phyloP scores from a whole-genome alignment of 371 early-diverging fungal species.

The Nematocida displodere region DNA sequence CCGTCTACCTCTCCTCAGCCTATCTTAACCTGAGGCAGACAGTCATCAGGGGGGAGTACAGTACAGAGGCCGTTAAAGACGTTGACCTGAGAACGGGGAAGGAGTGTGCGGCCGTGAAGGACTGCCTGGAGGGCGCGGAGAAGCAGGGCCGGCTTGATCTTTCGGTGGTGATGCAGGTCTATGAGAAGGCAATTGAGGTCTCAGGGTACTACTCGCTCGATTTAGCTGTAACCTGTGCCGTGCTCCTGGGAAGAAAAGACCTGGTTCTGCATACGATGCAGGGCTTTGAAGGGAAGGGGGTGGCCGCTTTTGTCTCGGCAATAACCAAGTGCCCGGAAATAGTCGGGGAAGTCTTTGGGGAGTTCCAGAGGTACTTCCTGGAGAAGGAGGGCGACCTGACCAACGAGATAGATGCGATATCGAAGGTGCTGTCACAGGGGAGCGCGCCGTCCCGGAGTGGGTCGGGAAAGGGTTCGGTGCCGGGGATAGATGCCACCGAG shows the following conservation, averaged over 20 bases:
- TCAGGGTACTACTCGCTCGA: constrained; percentile 36
- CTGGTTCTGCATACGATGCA: constrained; percentile 16
- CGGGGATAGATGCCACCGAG: constrained; percentile 26
- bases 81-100: constrained; percentile 10
- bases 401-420: constrained; percentile 27
- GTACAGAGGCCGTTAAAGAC: background rate
- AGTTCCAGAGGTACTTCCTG: constrained; percentile 20
- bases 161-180: background rate
- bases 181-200: constrained; percentile 1
- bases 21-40: constrained; percentile 30
- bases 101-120: constrained; percentile 30
- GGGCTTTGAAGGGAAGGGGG: constrained; percentile 40
- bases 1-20: background rate
- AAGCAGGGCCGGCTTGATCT: background rate
- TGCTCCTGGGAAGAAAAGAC: constrained; percentile 23
- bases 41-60: background rate
- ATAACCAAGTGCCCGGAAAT: constrained; percentile 17
- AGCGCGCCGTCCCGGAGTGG: background rate
- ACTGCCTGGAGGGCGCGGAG: background rate
- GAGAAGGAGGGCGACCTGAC: constrained; percentile 21
- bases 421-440: constrained; percentile 12
- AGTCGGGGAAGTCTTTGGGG: constrained; percentile 13
- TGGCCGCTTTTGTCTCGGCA: constrained; percentile 39
- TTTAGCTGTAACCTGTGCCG: constrained; percentile 28
- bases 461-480: background rate